phyloP scores from a whole-genome alignment of 805 yeast genomes.

The Lipomyces kockii region DNA sequence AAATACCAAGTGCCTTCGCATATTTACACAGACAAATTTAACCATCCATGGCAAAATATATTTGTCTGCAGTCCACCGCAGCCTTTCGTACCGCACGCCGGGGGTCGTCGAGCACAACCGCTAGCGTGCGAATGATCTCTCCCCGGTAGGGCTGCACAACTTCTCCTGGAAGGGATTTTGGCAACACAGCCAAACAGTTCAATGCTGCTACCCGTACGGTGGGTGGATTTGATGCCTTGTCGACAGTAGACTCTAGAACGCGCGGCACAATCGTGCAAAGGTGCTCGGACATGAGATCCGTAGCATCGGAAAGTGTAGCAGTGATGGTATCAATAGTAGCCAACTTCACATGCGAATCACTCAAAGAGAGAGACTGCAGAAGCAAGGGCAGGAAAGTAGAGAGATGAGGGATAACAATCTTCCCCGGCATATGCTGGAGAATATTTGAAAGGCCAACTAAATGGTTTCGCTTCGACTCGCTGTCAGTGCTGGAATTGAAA shows the following conservation, averaged over 20 bases:
- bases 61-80: conserved; percentile 80
- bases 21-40: conserved; percentile 2
- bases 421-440: conserved; percentile 65
- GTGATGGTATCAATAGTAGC: conserved; percentile 66
- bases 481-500: conserved; percentile 45
- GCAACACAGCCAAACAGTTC: conserved; percentile 59
- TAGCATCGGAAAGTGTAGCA: conserved; percentile 60
- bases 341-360: conserved; percentile 53
- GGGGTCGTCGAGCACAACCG: conserved; percentile 67
- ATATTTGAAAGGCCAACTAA: conserved; percentile 70
- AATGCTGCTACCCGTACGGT: conserved; percentile 62
- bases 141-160: conserved; percentile 58
- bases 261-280: conserved; percentile 61
- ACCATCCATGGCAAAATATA: conserved; percentile 54
- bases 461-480: conserved; percentile 53
- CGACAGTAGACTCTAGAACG: conserved; percentile 48
- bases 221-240: conserved; percentile 46
- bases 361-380: conserved; percentile 62
- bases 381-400: conserved; percentile 70
- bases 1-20: not conserved
- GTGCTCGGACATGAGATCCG: conserved; percentile 58
- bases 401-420: conserved; percentile 68
- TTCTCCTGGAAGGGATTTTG: conserved; percentile 48
- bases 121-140: conserved; percentile 55
- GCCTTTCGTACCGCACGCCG: conserved; percentile 74